Base-by-base conservation (phyloP, 2,329 filamentous ascomycete genomes). In the Calonectria naviculata region DNA sequence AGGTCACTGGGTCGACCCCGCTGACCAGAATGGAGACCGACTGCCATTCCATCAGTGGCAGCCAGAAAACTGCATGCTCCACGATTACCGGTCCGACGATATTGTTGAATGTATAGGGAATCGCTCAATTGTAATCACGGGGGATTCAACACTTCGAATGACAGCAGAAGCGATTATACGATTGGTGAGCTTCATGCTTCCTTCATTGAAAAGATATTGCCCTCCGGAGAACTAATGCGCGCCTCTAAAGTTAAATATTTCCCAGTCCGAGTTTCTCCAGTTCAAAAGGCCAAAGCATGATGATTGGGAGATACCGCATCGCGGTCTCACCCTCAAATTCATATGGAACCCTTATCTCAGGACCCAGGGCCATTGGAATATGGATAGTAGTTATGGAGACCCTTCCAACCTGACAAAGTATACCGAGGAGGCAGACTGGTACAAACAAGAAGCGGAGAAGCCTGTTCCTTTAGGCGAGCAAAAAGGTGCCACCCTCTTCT, bases 111-210 rank as follows among this genome's bases (percentile, higher is more conserved):
- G 91, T 76, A 82, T 91, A 17, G 80, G 81, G 9, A 81, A 83
- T 15, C 86, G 85, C 21, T 85, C 84, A 47, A 76, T 92, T 19
- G 83, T 90, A 9, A 89, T 92, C 75, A 83, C 87, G 38, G 90
- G 91, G 47, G 91, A 92, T 79, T 88, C 88, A 2, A 88, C 87
- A 1, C 85, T 87, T 5, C 86, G 90, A 17, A 87, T 91, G 74
- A 79, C 91, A 4, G 92, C 89, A 78, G 91, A 89, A 26, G 70
- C 44, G 13, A 5, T 71, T 8, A 52, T 52, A 3, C 42, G 65
- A 17, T 46, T 65, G 7, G 62, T 65, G 9, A 65, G 67, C 31
- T 21, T 21, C 15, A 49, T 19, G 24, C 13, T 56, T 5, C 29
- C 38, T 7, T 7, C n/a, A 21, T 7, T 7, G 15, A 21, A 13